A percentile compares a stretch with the other conserved stretches of the same genome.
phyloP scores from a whole-genome alignment of 805 yeast species.

The Spathaspora passalidarum region DNA sequence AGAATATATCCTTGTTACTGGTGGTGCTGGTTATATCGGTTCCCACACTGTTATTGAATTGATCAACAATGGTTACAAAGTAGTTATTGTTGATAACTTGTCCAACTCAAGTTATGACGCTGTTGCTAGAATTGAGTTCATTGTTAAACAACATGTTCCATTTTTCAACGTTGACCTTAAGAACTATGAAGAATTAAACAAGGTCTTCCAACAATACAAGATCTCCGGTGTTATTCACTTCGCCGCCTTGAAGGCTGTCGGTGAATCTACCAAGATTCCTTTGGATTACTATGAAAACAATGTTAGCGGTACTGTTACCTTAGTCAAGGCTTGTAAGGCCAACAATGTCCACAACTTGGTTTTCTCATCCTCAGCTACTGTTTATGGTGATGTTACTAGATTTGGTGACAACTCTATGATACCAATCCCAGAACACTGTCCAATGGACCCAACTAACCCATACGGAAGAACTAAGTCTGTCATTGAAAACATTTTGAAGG shows the following conservation, averaged over 20 bases:
- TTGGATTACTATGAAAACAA: conserved; percentile 67
- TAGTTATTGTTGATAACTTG: conserved; percentile 71
- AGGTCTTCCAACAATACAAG: conserved; percentile 46
- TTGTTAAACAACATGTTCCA: conserved; percentile 48
- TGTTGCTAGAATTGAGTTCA: conserved; percentile 56
- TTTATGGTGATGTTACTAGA: conserved; percentile 77
- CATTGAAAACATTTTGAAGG: conserved; percentile 61
- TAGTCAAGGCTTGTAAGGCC: conserved; percentile 52
- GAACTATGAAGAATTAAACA: conserved; percentile 45
- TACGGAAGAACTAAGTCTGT: conserved; percentile 71
- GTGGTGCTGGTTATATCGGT: conserved; percentile 87
- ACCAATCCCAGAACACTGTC: conserved; percentile 78
- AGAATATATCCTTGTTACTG: conserved; percentile 59
- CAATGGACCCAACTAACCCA: conserved; percentile 72
- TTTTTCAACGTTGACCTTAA: conserved; percentile 57
- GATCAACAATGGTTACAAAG: conserved; percentile 58
- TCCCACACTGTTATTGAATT: conserved; percentile 73
- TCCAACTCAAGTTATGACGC: conserved; percentile 67
- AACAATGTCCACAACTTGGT: conserved; percentile 52
- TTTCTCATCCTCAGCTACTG: conserved; percentile 79
- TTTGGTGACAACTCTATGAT: conserved; percentile 56
- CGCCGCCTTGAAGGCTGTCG: conserved; percentile 83
- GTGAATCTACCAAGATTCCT: conserved; percentile 70
- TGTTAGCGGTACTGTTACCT: conserved; percentile 58
- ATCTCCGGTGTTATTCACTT: conserved; percentile 69